Percentiles rank a stretch among this genome's conserved stretches.
phyloP scores from a whole-genome alignment of 768 basidiomycete genomes.

The Trametes punicea region DNA sequence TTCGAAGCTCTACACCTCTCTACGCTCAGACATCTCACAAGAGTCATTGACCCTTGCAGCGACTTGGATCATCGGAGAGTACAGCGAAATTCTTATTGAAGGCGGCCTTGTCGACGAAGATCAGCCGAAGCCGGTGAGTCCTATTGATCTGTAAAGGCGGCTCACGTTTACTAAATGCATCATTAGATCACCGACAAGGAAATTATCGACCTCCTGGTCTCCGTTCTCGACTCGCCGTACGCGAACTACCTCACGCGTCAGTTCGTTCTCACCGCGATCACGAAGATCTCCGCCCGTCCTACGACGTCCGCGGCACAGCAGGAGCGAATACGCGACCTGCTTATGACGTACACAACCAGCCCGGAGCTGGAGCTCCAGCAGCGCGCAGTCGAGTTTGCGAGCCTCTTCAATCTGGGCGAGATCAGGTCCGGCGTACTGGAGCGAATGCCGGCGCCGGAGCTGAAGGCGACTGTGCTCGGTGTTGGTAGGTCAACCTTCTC shows the following conservation, averaged over 20 bases:
- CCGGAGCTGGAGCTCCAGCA: slow-evolving; percentile 95
- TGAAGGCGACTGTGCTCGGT: slow-evolving; percentile 96
- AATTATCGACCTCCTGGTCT: slow-evolving; percentile 80
- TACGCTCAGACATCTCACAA: slow-evolving; percentile 91
- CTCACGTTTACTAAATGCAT: neutral
- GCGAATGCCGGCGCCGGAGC: slow-evolving; percentile 97
- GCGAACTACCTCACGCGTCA: slow-evolving; percentile 88
- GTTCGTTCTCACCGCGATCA: slow-evolving; percentile 85
- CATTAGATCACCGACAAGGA: slow-evolving; percentile 74
- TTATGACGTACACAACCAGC: slow-evolving; percentile 81
- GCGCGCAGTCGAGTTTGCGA: slow-evolving; percentile 91
- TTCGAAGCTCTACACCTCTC: slow-evolving; percentile 83
- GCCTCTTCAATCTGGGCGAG: slow-evolving; percentile 75
- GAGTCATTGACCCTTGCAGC: slow-evolving; percentile 92
- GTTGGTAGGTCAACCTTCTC: slow-evolving; percentile 52
- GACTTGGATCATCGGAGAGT: slow-evolving; percentile 96
- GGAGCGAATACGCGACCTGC: slow-evolving; percentile 71
- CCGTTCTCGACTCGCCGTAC: slow-evolving; percentile 90
- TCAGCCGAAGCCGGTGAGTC: slow-evolving; percentile 59
- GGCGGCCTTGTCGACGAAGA: slow-evolving; percentile 81
- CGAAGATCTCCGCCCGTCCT: slow-evolving; percentile 83
- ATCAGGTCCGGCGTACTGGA: slow-evolving; percentile 84
- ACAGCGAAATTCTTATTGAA: slow-evolving; percentile 85
- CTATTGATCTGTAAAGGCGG: neutral
- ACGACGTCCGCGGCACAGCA: slow-evolving; percentile 66